Evolutionary conservation across 2,329 filamentous ascomycete species (phyloP).

Genomic region (Sclerotinia subarctica): DNA sequence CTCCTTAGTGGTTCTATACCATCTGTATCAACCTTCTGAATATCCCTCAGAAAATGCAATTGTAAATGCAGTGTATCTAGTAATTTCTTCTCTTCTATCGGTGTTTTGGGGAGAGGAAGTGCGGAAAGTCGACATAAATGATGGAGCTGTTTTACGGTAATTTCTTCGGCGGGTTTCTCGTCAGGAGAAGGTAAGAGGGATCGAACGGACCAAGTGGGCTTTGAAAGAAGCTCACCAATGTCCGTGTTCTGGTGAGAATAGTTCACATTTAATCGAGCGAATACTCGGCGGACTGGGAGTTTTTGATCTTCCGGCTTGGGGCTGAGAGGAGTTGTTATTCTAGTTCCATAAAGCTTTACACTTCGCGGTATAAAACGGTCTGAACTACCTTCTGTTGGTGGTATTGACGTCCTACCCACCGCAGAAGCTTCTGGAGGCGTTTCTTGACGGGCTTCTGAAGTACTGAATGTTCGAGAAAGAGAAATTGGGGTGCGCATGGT

Average conservation of each 20-base stretch:
- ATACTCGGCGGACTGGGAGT: constrained; percentile 3
- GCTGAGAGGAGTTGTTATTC: not conserved
- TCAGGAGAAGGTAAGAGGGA: constrained; percentile 59
- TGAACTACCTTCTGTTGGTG: not conserved
- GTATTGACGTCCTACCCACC: not conserved
- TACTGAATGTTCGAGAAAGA: constrained; percentile 2
- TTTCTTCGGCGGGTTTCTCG: constrained; percentile 34
- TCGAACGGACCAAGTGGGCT: constrained; percentile 79
- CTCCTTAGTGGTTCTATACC: constrained; percentile 71
- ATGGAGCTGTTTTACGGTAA: constrained; percentile 63
- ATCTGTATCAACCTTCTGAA: constrained; percentile 74
- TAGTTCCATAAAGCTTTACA: constrained; percentile 13
- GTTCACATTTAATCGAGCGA: not conserved
- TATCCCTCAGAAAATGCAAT: constrained; percentile 83
- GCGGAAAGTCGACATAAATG: constrained; percentile 89
- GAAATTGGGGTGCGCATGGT: not conserved
- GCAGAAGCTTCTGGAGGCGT: not conserved
- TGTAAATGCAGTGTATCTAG: constrained; percentile 74
- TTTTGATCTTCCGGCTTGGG: constrained; percentile 11
- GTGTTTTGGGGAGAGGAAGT: constrained; percentile 65
- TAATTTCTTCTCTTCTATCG: constrained; percentile 65
- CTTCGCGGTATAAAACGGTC: constrained; percentile 1
- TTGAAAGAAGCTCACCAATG: constrained; percentile 52
- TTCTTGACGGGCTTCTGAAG: not conserved
- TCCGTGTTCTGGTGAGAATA: constrained; percentile 21